These are phyloP conservation scores for Helianthus tuberosus DNA, from an alignment of 129 eudicot genomes.

Conservation along the genomic window DNA sequence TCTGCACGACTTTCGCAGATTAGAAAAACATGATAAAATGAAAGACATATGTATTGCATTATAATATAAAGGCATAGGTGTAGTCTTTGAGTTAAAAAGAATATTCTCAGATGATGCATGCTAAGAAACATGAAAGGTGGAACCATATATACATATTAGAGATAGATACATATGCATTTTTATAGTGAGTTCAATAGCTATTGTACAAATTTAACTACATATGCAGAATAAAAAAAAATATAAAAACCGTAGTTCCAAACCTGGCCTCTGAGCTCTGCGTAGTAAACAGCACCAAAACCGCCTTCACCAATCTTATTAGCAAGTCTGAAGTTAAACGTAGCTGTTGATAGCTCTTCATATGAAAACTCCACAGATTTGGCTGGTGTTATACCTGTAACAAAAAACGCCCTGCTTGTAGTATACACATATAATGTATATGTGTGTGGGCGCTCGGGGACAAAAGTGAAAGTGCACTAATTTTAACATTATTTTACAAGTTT, in stretches of 20 bases:
- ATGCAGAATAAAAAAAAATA: conserved; percentile 11
- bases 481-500: too few species aligned
- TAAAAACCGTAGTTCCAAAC: conserved; percentile 44
- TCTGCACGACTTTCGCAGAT: conserved; percentile 42
- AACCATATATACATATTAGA: background rate
- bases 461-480: too few species aligned
- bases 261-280: conserved; percentile 99
- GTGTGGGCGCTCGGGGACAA: too few species aligned
- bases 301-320: conserved; percentile 94
- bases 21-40: background rate
- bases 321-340: conserved; percentile 83
- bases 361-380: conserved; percentile 96
- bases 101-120: background rate
- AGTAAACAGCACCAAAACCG: conserved; percentile 96
- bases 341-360: conserved; percentile 86
- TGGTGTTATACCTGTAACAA: conserved; percentile 67
- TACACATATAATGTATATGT: too few species aligned
- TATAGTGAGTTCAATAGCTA: too few species aligned
- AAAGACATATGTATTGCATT: background rate
- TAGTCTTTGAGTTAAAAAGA: background rate
- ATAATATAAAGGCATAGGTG: background rate
- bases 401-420: too few species aligned
- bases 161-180: too few species aligned
- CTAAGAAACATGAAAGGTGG: too few species aligned
- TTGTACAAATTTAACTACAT: background rate